Percentiles rank a stretch among this genome's conserved stretches.
These are phyloP conservation scores for Tephrocybe sp. DNA, from an alignment of 768 basidiomycete species.

Conservation along the genomic window DNA sequence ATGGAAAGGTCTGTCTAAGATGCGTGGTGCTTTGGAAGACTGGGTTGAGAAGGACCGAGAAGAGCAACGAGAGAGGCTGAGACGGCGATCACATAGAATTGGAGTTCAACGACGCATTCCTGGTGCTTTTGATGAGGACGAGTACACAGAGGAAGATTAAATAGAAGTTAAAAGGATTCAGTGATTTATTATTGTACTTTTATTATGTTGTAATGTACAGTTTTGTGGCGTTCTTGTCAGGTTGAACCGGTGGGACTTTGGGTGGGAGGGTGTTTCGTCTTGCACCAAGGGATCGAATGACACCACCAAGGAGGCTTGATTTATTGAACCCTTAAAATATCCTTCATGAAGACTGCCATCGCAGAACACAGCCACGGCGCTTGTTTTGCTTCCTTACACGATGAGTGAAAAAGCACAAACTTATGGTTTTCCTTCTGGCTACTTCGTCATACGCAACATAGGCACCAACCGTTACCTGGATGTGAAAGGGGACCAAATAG, in stretches of 20 bases:
- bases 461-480: constrained; percentile 58
- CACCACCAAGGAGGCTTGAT: no score
- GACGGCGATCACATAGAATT: constrained; percentile 26
- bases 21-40: constrained; percentile 66
- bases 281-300: no score
- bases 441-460: constrained; percentile 61
- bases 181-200: not conserved
- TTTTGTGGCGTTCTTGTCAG: no score
- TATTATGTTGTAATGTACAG: no score
- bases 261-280: no score
- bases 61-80: constrained; percentile 21
- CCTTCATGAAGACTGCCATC: no score
- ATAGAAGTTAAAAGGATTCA: not conserved
- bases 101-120: constrained; percentile 15
- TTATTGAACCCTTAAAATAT: no score
- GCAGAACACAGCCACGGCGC: no score
- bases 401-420: constrained; percentile 32
- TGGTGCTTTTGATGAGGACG: constrained; percentile 20
- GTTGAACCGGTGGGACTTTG: no score
- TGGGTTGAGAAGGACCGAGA: constrained; percentile 56
- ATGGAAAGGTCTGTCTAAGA: constrained; percentile 91
- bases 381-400: no score
- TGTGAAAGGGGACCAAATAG: constrained; percentile 48
- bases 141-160: constrained; percentile 11
- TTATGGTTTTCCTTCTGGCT: constrained; percentile 53